Evolutionary conservation across 495 filamentous ascomycete species (phyloP).

Genomic region (Durotheca rogersii): DNA sequence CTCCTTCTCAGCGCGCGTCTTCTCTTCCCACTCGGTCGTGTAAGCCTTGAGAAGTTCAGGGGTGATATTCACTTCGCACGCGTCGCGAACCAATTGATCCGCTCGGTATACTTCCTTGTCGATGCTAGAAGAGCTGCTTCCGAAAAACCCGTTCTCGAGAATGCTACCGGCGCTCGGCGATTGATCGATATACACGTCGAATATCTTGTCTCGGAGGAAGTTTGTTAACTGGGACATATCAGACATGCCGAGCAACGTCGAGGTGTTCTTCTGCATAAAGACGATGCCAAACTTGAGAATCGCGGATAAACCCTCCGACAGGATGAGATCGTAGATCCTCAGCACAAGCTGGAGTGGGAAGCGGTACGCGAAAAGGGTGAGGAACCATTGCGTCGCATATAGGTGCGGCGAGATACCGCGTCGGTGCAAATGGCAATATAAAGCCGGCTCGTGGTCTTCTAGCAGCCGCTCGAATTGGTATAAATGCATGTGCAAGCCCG

Average conservation of each 20-base stretch:
- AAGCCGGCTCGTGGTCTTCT: slow-evolving; percentile 89
- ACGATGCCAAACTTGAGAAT: slow-evolving; percentile 93
- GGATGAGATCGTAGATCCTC: slow-evolving; percentile 93
- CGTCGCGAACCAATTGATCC: slow-evolving; percentile 89
- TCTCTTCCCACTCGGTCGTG: slow-evolving; percentile 88
- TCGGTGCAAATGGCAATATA: slow-evolving; percentile 92
- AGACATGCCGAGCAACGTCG: slow-evolving; percentile 75
- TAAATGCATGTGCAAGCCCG: slow-evolving; percentile 86
- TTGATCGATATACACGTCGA: slow-evolving; percentile 96
- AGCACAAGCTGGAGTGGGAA: slow-evolving; percentile 96
- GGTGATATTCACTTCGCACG: slow-evolving; percentile 84
- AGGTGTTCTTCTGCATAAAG: slow-evolving; percentile 90
- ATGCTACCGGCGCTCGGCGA: slow-evolving; percentile 82
- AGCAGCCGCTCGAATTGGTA: slow-evolving; percentile 94
- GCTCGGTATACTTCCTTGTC: slow-evolving; percentile 97
- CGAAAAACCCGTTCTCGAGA: slow-evolving; percentile 96
- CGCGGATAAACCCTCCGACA: slow-evolving; percentile 89
- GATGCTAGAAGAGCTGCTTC: slow-evolving; percentile 73
- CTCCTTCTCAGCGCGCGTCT: slow-evolving; percentile 72
- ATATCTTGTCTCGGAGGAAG: slow-evolving; percentile 90
- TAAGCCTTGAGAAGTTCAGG: slow-evolving; percentile 77
- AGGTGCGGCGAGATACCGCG: slow-evolving; percentile 85
- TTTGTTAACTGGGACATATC: slow-evolving; percentile 85
- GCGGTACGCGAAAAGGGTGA: slow-evolving; percentile 97
- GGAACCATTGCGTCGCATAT: slow-evolving; percentile 98